These are phyloP conservation scores for Xanthoceras sorbifolium DNA, from an alignment of 345 rosid species.

Conservation along the genomic window DNA sequence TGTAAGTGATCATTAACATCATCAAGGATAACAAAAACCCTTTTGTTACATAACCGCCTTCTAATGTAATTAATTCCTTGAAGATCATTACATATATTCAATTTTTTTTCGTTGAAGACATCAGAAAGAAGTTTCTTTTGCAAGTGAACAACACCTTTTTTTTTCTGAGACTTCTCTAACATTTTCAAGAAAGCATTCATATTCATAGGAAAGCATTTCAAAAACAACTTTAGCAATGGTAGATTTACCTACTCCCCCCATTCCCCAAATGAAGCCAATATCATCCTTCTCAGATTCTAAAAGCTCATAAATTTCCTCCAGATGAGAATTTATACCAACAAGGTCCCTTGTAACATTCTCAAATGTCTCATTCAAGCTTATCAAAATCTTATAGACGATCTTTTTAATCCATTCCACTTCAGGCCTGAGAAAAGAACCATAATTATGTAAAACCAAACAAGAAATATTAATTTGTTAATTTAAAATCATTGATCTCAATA, in stretches of 20 bases:
- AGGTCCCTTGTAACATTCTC: background rate
- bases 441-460: background rate
- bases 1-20: background rate
- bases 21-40: slow-evolving; percentile 9
- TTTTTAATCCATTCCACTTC: background rate
- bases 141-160: background rate
- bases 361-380: background rate
- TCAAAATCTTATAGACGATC: background rate
- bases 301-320: background rate
- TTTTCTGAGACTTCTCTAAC: slow-evolving; percentile 5
- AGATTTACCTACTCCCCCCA: slow-evolving; percentile 49
- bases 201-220: slow-evolving; percentile 18
- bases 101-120: background rate
- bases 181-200: slow-evolving; percentile 30
- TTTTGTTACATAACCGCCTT: background rate
- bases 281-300: slow-evolving; percentile 1
- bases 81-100: slow-evolving; percentile 5
- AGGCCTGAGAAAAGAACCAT: background rate
- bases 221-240: slow-evolving; percentile 31
- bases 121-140: slow-evolving; percentile 12
- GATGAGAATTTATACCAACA: slow-evolving; percentile 28
- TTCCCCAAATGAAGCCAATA: slow-evolving; percentile 28
- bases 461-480: too few species aligned
- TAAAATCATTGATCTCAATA: too few species aligned
- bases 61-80: background rate